These are phyloP conservation scores for Tulasnella sp. DNA, from an alignment of 768 basidiomycete genomes.

Conservation along the genomic window DNA sequence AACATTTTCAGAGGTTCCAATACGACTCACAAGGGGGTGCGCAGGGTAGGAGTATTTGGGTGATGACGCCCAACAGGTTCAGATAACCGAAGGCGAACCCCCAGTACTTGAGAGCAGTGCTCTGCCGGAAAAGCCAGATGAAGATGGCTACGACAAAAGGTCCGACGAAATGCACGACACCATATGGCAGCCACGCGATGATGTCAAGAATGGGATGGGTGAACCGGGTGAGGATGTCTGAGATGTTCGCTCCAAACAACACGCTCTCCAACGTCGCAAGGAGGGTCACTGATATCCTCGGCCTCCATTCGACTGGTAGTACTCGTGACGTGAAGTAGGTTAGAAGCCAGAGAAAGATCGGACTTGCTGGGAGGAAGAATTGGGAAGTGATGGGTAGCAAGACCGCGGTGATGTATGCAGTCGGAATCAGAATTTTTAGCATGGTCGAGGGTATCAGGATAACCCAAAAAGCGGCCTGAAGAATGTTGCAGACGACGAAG, in stretches of 20 bases:
- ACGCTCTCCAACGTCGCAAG: constrained; percentile 92
- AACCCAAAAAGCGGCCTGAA: constrained; percentile 59
- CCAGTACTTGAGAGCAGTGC: constrained; percentile 72
- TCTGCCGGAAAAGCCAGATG: constrained; percentile 82
- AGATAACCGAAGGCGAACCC: constrained; percentile 83
- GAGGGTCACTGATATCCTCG: constrained; percentile 78
- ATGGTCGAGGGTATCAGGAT: constrained; percentile 66
- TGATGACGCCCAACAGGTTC: constrained; percentile 78
- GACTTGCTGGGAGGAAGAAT: constrained; percentile 81
- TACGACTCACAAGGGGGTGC: constrained; percentile 56
- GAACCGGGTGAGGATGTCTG: constrained; percentile 88
- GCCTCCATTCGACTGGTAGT: constrained; percentile 65
- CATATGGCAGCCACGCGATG: constrained; percentile 93
- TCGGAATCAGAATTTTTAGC: constrained; percentile 63
- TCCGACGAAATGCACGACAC: constrained; percentile 78
- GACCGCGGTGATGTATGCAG: constrained; percentile 55
- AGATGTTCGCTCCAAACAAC: constrained; percentile 94
- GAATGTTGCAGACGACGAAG: constrained; percentile 49
- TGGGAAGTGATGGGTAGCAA: constrained; percentile 52
- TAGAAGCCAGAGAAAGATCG: constrained; percentile 77
- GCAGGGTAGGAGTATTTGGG: constrained; percentile 83
- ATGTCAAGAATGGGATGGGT: constrained; percentile 90
- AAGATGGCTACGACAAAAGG: constrained; percentile 81
- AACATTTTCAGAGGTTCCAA: neutral
- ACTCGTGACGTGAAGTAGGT: constrained; percentile 79